Percentiles rank a stretch among this genome's conserved stretches.
phyloP scores from a whole-genome alignment of 306 rosid species.

The Quercus rubra region DNA sequence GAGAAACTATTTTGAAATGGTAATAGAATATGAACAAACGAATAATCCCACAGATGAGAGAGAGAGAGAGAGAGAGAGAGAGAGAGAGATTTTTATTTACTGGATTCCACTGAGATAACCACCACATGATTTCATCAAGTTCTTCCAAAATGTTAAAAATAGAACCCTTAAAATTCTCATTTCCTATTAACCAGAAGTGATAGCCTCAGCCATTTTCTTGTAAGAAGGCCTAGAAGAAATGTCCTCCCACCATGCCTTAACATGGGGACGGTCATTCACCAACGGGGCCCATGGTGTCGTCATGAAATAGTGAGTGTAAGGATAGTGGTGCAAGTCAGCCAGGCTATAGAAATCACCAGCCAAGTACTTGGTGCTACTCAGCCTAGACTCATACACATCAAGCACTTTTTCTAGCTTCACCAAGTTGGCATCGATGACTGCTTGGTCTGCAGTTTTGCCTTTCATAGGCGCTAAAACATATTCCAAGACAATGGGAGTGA shows the following conservation, averaged over 20 bases:
- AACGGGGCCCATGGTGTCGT: conserved; percentile 59
- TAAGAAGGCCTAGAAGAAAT: conserved; percentile 62
- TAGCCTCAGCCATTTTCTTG: conserved; percentile 47
- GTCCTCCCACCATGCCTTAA: conserved; percentile 87
- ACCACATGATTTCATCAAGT: background rate
- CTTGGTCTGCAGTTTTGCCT: conserved; percentile 43
- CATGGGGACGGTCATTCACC: conserved; percentile 50
- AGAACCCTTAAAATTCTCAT: background rate
- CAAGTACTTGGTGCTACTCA: conserved; percentile 52
- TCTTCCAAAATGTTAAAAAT: background rate
- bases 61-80: too few species aligned
- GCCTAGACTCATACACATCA: conserved; percentile 61
- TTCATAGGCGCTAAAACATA: conserved; percentile 48
- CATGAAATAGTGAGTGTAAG: conserved; percentile 63
- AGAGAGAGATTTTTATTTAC: too few species aligned
- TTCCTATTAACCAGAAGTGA: conserved; percentile 49
- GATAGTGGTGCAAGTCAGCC: conserved; percentile 64
- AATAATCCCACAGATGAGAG: too few species aligned
- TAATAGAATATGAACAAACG: too few species aligned
- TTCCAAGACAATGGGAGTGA: conserved; percentile 51
- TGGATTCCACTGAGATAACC: too few species aligned
- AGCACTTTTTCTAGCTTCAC: conserved; percentile 56
- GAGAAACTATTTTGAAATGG: too few species aligned
- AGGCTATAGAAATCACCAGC: conserved; percentile 65
- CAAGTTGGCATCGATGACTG: conserved; percentile 43